Evolutionary conservation across 2,329 filamentous ascomycete species (phyloP).

Genomic region (Scytalidium sp.): DNA sequence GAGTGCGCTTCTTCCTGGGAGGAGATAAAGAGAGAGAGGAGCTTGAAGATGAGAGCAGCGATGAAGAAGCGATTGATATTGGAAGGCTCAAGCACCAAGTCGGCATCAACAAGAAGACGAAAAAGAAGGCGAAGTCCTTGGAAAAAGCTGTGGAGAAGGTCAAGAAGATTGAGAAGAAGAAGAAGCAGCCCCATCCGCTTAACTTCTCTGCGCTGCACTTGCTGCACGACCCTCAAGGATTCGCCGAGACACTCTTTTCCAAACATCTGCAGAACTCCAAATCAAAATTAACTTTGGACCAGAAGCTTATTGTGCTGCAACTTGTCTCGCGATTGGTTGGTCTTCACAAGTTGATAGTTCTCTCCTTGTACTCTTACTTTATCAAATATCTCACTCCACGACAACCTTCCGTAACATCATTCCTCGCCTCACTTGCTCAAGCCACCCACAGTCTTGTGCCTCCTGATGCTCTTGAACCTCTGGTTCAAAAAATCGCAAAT

Average conservation of each 20-base stretch:
- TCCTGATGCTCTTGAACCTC: conserved; percentile 84
- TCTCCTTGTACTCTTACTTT: conserved; percentile 94
- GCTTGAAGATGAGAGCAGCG: conserved; percentile 82
- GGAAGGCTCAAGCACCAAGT: conserved; percentile 79
- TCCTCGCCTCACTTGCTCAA: conserved; percentile 89
- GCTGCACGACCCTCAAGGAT: conserved; percentile 90
- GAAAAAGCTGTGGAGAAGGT: conserved; percentile 80
- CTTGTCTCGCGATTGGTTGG: conserved; percentile 88
- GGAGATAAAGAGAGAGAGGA: conserved; percentile 96
- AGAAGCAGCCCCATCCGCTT: conserved; percentile 79
- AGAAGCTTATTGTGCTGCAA: conserved; percentile 85
- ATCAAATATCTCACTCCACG: conserved; percentile 86
- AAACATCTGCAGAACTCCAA: conserved; percentile 89
- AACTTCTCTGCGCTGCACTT: conserved; percentile 97
- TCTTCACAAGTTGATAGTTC: conserved; percentile 85
- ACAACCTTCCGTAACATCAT: conserved; percentile 87
- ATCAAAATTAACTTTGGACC: conserved; percentile 80
- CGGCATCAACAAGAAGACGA: conserved; percentile 94
- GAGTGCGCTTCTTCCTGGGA: conserved; percentile 90
- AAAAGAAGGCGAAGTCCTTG: conserved; percentile 77
- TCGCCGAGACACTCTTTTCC: conserved; percentile 83
- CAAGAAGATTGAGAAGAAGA: conserved; percentile 82
- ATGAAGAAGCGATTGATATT: conserved; percentile 79
- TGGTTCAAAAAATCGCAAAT: conserved; percentile 94
- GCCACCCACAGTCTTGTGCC: conserved; percentile 88